These are phyloP conservation scores for Draba incana DNA, from an alignment of 345 rosid genomes.

Conservation along the genomic window DNA sequence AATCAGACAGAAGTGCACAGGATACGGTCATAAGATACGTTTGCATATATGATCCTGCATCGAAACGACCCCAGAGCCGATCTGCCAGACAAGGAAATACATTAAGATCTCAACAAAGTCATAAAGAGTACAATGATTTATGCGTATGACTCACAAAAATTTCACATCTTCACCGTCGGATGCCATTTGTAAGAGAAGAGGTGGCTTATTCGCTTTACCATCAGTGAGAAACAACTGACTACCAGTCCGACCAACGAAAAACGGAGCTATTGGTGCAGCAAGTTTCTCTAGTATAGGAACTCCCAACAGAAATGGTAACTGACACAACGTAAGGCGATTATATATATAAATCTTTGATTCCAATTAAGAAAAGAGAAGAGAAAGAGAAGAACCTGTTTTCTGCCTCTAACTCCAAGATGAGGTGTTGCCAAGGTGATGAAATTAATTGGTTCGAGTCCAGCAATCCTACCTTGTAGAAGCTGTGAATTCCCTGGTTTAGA, in stretches of 20 bases:
- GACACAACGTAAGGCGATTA: slow-evolving; percentile 26
- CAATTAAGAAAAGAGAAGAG: neutral
- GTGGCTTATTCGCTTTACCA: slow-evolving; percentile 78
- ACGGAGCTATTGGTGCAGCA: slow-evolving; percentile 82
- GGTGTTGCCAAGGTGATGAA: slow-evolving; percentile 98
- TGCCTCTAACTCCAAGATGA: slow-evolving; percentile 98
- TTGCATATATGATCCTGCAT: slow-evolving; percentile 77
- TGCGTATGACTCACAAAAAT: slow-evolving; percentile 60
- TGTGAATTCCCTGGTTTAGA: slow-evolving; percentile 42
- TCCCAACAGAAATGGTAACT: slow-evolving; percentile 95
- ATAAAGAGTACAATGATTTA: neutral
- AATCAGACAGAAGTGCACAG: slow-evolving; percentile 34
- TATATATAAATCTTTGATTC: slow-evolving; percentile 3
- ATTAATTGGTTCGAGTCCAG: slow-evolving; percentile 89
- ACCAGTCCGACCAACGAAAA: slow-evolving; percentile 80
- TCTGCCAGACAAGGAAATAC: slow-evolving; percentile 44
- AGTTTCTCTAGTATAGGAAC: slow-evolving; percentile 84
- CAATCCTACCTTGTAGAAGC: slow-evolving; percentile 60
- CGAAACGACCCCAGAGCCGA: slow-evolving; percentile 82
- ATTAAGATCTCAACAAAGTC: slow-evolving; percentile 25
- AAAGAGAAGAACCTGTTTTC: slow-evolving; percentile 69
- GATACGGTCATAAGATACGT: slow-evolving; percentile 99
- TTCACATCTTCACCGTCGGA: slow-evolving; percentile 76
- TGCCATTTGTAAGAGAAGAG: slow-evolving; percentile 91
- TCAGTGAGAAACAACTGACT: slow-evolving; percentile 87